Evolutionary conservation across 2,329 filamentous ascomycete species (phyloP).

Genomic region (Talaromyces sp.): DNA sequence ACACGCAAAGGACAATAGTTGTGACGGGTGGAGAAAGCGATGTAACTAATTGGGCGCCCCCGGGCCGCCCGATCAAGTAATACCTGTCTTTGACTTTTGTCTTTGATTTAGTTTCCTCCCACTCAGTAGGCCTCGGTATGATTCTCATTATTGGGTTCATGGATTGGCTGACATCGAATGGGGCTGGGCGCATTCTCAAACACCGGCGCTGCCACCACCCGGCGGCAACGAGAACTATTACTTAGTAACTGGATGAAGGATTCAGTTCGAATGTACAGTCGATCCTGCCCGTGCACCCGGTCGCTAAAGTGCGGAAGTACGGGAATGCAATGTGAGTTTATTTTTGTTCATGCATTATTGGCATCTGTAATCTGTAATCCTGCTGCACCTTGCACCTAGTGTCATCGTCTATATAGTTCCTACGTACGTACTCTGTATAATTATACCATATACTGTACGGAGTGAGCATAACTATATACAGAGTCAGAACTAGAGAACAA

Average conservation of each 20-base stretch:
- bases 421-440: background rate
- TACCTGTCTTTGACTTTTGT: too few relatives aligned
- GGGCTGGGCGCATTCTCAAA: background rate
- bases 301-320: slow-evolving; percentile 8
- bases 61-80: too few relatives aligned
- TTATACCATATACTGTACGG: background rate
- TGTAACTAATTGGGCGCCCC: too few relatives aligned
- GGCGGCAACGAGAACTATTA: background rate
- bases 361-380: background rate
- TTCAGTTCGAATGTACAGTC: slow-evolving; percentile 1
- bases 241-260: too few relatives aligned
- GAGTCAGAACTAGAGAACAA: too few relatives aligned
- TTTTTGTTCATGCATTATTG: slow-evolving; percentile 9
- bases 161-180: background rate
- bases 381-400: background rate
- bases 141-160: background rate
- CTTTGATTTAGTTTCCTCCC: too few relatives aligned
- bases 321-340: slow-evolving; percentile 18
- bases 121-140: too few relatives aligned
- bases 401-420: background rate
- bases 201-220: background rate
- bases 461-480: background rate
- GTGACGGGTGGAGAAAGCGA: background rate
- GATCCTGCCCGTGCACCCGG: slow-evolving; percentile 8
- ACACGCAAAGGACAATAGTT: too few relatives aligned